phyloP scores from a whole-genome alignment of 2,329 filamentous ascomycete genomes.

The Thyridium curvatum region DNA sequence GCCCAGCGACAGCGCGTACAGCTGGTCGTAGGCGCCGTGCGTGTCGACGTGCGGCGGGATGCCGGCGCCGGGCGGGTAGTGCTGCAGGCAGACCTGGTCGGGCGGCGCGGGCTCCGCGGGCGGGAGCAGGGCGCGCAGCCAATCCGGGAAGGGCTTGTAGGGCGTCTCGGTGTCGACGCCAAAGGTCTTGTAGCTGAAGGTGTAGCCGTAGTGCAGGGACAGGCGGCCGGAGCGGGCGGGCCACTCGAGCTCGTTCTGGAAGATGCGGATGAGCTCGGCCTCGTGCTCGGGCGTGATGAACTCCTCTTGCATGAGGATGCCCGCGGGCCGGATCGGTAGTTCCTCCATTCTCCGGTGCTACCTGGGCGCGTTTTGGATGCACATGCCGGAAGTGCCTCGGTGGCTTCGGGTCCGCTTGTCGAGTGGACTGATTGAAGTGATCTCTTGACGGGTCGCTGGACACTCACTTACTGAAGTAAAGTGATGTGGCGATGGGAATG shows the following conservation, averaged over 20 bases:
- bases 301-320: slow-evolving; percentile 36
- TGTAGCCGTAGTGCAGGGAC: slow-evolving; percentile 50
- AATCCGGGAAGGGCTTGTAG: slow-evolving; percentile 43
- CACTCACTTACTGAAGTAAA: too few relatives aligned
- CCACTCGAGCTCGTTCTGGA: slow-evolving; percentile 39
- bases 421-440: too few relatives aligned
- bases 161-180: slow-evolving; percentile 43
- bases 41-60: slow-evolving; percentile 58
- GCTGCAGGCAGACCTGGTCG: slow-evolving; percentile 54
- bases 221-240: slow-evolving; percentile 36
- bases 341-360: slow-evolving; percentile 13
- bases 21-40: slow-evolving; percentile 39
- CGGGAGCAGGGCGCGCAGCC: slow-evolving; percentile 42
- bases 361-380: too few relatives aligned
- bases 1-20: slow-evolving; percentile 38
- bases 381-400: too few relatives aligned
- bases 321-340: slow-evolving; percentile 22
- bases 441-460: too few relatives aligned
- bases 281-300: slow-evolving; percentile 42
- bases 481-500: too few relatives aligned
- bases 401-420: too few relatives aligned
- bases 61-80: slow-evolving; percentile 52
- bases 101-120: slow-evolving; percentile 33
- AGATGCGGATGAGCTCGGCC: slow-evolving; percentile 32
- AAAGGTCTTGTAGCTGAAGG: slow-evolving; percentile 53